Base-by-base conservation (phyloP, 495 filamentous ascomycete species). In the Penicillium turbatum region DNA sequence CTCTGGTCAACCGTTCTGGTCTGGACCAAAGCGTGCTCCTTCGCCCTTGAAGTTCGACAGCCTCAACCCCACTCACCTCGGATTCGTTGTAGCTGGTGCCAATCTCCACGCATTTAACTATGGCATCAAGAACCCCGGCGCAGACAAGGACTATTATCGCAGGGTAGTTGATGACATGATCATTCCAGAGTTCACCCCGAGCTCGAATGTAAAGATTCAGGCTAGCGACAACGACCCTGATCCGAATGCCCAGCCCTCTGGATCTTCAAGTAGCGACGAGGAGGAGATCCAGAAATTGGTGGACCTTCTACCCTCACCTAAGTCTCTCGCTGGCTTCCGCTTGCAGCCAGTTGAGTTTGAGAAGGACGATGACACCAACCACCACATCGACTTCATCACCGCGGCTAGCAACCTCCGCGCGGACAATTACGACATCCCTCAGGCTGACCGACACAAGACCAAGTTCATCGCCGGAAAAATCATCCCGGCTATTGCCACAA, bases 391-490 rank as follows among this genome's bases (percentile, higher is more conserved):
- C 74, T 97, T 99, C 77, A 99, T 99, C 69, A 92, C 95, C 7
- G 90, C 90, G 1, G 90, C 92, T 49, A 96, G 90, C 77, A 99
- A 99, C 70, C 79, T 97, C 30, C 89, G 95, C 44, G 95, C 95
- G 6, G 87, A 96, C 64, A 99, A 99, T 70, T 99, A 99, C 79
- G 90, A 89, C 51, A 99, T 99, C 60, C 80, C 87, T 56, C 81
- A 84, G 55, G 92, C 95, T 0, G 91, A 99, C 64, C 81, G 88
- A 48, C 95, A 97, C 79, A 91, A 91, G 82, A 99, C 92, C 51
- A 99, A 99, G 74, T 97, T 97, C 72, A 97, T 99, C 72, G 95
- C 95, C 21, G 95, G 95, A 66, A 99, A 97, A 80, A 99, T 99
- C 61, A 97, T 99, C 60, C 95, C 95, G 30, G 95, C 95, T 38